Base-by-base conservation (phyloP, 345 rosid species). In the Rhodamnia argentea region DNA sequence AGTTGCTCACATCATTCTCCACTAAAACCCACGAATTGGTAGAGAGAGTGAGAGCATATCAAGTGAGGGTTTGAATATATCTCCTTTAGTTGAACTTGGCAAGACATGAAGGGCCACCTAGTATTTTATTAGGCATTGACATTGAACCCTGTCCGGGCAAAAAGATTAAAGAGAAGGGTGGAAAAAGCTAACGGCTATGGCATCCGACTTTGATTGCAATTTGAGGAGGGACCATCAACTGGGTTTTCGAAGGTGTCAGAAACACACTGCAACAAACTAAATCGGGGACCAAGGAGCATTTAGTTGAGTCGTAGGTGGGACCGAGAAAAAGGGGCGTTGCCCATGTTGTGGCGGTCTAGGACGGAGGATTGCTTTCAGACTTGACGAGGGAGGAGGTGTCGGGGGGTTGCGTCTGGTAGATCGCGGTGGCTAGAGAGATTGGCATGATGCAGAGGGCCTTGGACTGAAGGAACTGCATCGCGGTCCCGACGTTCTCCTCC, bases 361-460 rank as follows among this genome's bases (percentile, higher is more conserved):
- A 87, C 32, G 96, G 93, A 51, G 95, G 97, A 84, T 92, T 95
- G 6, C 91, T 89, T 92, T 94, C 98, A 6, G 98, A 96, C 86
- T 98, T 98, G 54, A 98, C 93, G 47, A 92, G 88, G 6, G 96
- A 90, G 75, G 96, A 91, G 84, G 94, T 85, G 88, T 98, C 99
- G 0, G 94, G 95, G 37, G 96, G 96, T 84, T 94, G 98, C 13
- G 98, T 87, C 59, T 92, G 97, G 93, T 94, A 96, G 85, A 98
- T 96, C 8, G 98, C 99, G 10, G 95, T 88, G 83, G 99, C 99
- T 56, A 98, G 90, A 57, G 99, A 95, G 88, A 98, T 90, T 11
- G 99, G 99, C 99, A 98, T 98, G 90, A 98, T 93, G 94, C 99
- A 98, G 52, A 98, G 99, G 50, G 98, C 96, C 91, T 96, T 98